phyloP scores from a whole-genome alignment of 2,329 filamentous ascomycete species.

The Epicoccum sorghinum region DNA sequence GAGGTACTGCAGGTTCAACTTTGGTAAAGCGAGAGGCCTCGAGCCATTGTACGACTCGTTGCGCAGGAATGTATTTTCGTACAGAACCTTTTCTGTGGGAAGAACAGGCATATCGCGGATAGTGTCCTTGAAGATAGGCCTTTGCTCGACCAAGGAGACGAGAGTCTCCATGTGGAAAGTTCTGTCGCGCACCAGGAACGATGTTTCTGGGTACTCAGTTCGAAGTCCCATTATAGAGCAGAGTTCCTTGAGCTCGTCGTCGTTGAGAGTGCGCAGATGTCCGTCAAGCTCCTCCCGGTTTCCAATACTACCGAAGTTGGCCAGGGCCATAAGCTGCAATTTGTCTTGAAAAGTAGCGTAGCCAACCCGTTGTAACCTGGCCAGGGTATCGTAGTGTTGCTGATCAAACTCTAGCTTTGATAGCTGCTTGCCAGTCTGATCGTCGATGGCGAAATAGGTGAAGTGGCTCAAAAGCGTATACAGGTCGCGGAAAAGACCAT shows the following conservation, averaged over 20 bases:
- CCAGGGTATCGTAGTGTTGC: slow-evolving; percentile 75
- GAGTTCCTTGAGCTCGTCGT: slow-evolving; percentile 74
- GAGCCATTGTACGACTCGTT: slow-evolving; percentile 90
- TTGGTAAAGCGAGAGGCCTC: slow-evolving; percentile 85
- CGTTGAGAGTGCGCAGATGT: slow-evolving; percentile 74
- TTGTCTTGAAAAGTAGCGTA: slow-evolving; percentile 85
- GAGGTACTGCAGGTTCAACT: slow-evolving; percentile 93
- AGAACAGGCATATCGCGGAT: slow-evolving; percentile 73
- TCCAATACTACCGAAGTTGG: slow-evolving; percentile 89
- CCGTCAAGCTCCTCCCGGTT: slow-evolving; percentile 77
- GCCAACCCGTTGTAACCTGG: slow-evolving; percentile 77
- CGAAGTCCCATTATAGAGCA: slow-evolving; percentile 76
- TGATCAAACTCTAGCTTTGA: slow-evolving; percentile 77
- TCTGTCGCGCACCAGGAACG: slow-evolving; percentile 68
- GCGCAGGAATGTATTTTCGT: slow-evolving; percentile 77
- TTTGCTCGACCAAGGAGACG: slow-evolving; percentile 75
- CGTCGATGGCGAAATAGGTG: slow-evolving; percentile 86
- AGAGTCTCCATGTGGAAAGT: slow-evolving; percentile 73
- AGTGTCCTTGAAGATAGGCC: slow-evolving; percentile 80
- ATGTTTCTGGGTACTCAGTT: slow-evolving; percentile 77
- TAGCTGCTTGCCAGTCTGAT: slow-evolving; percentile 82
- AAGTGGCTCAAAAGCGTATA: slow-evolving; percentile 83
- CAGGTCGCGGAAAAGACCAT: slow-evolving; percentile 80
- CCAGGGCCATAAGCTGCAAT: slow-evolving; percentile 86
- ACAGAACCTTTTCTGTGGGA: slow-evolving; percentile 84